These are phyloP conservation scores for Aspergillus steynii DNA, from an alignment of 495 filamentous ascomycete genomes.

Conservation along the genomic window DNA sequence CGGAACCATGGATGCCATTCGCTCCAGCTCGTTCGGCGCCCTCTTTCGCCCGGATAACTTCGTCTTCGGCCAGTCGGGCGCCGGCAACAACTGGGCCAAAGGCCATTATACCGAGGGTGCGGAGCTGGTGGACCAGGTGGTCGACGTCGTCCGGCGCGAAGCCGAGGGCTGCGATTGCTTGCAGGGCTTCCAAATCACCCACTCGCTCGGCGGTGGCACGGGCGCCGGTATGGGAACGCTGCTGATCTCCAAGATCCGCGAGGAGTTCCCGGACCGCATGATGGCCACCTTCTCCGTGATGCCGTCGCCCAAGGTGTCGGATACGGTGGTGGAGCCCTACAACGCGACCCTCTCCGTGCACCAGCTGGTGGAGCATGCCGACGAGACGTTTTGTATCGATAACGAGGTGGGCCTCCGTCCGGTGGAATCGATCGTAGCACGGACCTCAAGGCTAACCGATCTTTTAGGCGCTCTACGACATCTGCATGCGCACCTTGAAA, in stretches of 20 bases:
- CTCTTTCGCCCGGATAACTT: conserved; percentile 99
- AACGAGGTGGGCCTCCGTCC: conserved; percentile 69
- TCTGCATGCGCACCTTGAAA: conserved; percentile 99
- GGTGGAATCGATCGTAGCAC: not conserved
- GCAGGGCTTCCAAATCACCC: conserved; percentile 99
- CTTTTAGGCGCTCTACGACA: conserved; percentile 88
- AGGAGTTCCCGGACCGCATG: conserved; percentile 99
- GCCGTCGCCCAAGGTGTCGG: conserved; percentile 98
- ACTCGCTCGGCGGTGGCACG: conserved; percentile 99
- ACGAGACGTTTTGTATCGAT: conserved; percentile 99
- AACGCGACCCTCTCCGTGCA: conserved; percentile 99
- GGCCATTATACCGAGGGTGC: conserved; percentile 99
- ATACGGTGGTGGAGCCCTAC: conserved; percentile 99
- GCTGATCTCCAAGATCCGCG: conserved; percentile 99
- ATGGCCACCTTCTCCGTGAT: conserved; percentile 99
- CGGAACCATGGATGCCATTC: conserved; percentile 97
- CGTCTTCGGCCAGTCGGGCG: conserved; percentile 98
- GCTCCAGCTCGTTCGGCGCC: conserved; percentile 96
- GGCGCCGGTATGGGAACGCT: conserved; percentile 99
- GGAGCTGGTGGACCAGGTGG: conserved; percentile 96
- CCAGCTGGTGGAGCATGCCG: conserved; percentile 99
- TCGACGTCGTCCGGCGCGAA: conserved; percentile 98
- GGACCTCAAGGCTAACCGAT: not conserved
- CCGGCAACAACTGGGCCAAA: conserved; percentile 99
- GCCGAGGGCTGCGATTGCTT: conserved; percentile 99